Evolutionary conservation across 148 eudicot genomes (phyloP).

Genomic region (Rhododendron griersonianum): DNA sequence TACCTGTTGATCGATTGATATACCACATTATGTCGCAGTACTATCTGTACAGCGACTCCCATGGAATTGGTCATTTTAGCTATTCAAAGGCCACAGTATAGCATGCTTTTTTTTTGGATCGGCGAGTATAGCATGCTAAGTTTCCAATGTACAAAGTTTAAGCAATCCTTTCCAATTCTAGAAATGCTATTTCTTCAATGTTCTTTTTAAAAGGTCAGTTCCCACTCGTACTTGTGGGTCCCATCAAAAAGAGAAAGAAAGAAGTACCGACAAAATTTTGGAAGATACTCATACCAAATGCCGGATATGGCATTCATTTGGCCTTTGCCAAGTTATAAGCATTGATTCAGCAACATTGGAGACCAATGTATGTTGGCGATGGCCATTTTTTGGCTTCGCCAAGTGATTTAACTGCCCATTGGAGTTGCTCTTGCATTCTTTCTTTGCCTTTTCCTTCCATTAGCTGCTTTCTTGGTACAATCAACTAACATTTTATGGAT

Average conservation of each 20-base stretch:
- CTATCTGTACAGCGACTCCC: background rate
- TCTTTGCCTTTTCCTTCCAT: background rate
- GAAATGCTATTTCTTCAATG: slow-evolving; percentile 1
- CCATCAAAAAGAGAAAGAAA: background rate
- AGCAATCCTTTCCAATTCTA: background rate
- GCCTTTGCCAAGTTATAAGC: background rate
- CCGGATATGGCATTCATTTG: background rate
- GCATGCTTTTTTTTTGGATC: background rate
- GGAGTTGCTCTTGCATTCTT: background rate
- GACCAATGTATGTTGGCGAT: background rate
- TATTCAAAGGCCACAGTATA: background rate
- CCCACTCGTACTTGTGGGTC: background rate
- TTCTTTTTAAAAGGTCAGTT: background rate
- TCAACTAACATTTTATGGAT: background rate
- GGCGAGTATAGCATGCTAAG: background rate
- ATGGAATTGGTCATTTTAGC: background rate
- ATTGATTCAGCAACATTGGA: background rate
- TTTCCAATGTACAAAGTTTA: background rate
- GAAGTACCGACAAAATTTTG: background rate
- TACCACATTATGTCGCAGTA: background rate
- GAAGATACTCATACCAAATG: background rate
- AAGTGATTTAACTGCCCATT: background rate
- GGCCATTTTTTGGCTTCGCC: background rate
- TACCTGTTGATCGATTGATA: background rate
- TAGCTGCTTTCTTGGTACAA: background rate